Base-by-base conservation (phyloP, 2,329 filamentous ascomycete species). In the Aspergillus thermomutatus region DNA sequence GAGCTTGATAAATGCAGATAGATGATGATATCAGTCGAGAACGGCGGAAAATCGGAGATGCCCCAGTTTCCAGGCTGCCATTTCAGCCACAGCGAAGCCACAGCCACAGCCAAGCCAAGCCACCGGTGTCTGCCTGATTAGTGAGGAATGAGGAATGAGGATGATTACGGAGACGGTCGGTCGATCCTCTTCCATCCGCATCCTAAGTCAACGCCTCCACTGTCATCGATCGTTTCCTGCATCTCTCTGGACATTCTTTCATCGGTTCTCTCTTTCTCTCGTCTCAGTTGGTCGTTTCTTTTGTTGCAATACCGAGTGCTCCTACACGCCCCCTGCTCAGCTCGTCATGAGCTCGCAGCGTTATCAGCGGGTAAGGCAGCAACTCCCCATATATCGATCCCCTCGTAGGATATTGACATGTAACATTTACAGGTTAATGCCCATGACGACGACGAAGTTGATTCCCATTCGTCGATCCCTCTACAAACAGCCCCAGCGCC, bases 281-380 rank as follows among this genome's bases (percentile, higher is more conserved):
- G 53, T 51, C 46, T 52, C 52, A 48, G 45, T 55, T 57, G 53
- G 53, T 55, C 60, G 50, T 52, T 60, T 59, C 55, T 63, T 56
- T 57, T 61, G 27, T 54, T 56, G 37, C 37, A 40, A 25, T 41
- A 57, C 56, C 55, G 50, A 28, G 54, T 57, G 52, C 50, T 40
- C 56, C 52, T 55, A 49, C 54, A 50, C 61, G 60, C 45, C 54
- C 54, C 55, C 64, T 65, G 71, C 68, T 72, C 70, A 70, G 71
- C 74, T 75, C 72, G 69, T 66, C 64, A 80, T 80, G 77, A 78
- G 75, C 74, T 76, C 77, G 68, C 77, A 79, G 71, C 73, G 77
- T 61, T 80, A 80, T 72, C 71, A 78, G 69, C 69, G 75, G 73
- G 77, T 79, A 75, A 62, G 75, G 61, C 54, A 58, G 57, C 55